Evolutionary conservation across 2,329 filamentous ascomycete genomes (phyloP), one percentile per base, ranked within the genome.

Genomic region (Mollisiaceae sp.): DNA sequence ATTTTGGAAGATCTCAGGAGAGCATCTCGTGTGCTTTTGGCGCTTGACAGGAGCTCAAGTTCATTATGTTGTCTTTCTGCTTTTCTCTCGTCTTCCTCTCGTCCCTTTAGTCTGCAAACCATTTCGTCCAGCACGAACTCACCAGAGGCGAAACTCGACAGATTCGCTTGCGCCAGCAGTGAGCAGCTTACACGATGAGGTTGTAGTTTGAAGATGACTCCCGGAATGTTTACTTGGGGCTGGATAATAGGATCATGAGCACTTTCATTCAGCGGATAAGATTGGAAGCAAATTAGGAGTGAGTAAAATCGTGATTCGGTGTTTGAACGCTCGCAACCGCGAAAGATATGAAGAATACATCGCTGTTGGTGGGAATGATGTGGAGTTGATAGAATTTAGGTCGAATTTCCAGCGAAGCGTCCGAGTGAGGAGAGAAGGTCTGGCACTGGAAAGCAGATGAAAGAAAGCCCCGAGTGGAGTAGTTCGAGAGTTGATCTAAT

Each of bases 321-420:
- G 57, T 55, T 50, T 64, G n/a, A 58, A 60, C 39, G 41, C 45
- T 18, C 60, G 62, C 47, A 39, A 27, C 6, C 58, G 56, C 15
- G 62, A 60, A 32, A 22, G 47, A n/a, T 47, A 41, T 11, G 59
- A 61, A 11, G 59, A 61, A 8, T 61, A 18, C 20, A 0, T 64
- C 18, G 62, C 35, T 47, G 57, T 56, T 50, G 57, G 62, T 3
- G 62, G 62, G 20, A 35, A 41, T 18, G 39, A 60, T 32, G 14
- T 18, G 41, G 5, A 18, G 41, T 4, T 18, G 12, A 18, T 8
- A 43, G 12, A n/a, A 6, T 43, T 43, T 3, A 32, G 2, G 41
- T n/a, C 1, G 41, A 43, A 18, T 2, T 43, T 43, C 2, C 15
- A 15, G n/a, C 8, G 41, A 18, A 43, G n/a, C 14, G 14, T n/a